Percentiles rank a stretch among this genome's conserved stretches.
Conservation (phyloP, 176 grass and related monocot species). For the Bolboschoenus planiculmis region DNA sequence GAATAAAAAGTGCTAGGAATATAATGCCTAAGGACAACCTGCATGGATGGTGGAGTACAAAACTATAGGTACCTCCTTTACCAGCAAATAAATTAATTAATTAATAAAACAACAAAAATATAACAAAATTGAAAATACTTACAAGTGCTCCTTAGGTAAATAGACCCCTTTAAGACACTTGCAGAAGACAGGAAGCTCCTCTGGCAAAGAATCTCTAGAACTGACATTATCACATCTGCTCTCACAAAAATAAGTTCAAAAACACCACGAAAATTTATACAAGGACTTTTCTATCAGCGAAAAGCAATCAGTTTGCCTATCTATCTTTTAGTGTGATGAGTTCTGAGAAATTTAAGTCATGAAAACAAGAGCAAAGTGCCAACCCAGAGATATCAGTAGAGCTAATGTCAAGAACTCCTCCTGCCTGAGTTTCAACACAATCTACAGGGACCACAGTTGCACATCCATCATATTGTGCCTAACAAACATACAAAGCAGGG, state of each 20-base stretch:
- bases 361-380: conserved; percentile 21
- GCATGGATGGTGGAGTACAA: background rate
- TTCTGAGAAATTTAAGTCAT: background rate
- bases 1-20: background rate
- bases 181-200: conserved; percentile 55
- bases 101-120: background rate
- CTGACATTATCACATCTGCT: conserved; percentile 33
- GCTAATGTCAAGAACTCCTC: conserved; percentile 41
- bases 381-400: conserved; percentile 35
- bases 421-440: conserved; percentile 41
- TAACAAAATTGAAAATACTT: conserved; percentile 14
- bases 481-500: conserved; percentile 1
- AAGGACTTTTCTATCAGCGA: background rate
- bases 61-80: background rate
- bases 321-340: background rate
- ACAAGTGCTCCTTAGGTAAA: conserved; percentile 72
- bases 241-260: conserved; percentile 21
- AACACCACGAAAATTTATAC: background rate
- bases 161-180: conserved; percentile 56
- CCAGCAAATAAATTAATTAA: background rate
- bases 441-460: conserved; percentile 77
- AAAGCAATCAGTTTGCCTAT: too few relatives aligned
- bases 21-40: background rate
- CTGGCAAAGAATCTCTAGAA: conserved; percentile 36
- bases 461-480: conserved; percentile 78